A percentile compares a stretch with the other conserved stretches of the same genome.
phyloP scores from a whole-genome alignment of 2,329 filamentous ascomycete genomes.

The Cladorrhinum sp. region DNA sequence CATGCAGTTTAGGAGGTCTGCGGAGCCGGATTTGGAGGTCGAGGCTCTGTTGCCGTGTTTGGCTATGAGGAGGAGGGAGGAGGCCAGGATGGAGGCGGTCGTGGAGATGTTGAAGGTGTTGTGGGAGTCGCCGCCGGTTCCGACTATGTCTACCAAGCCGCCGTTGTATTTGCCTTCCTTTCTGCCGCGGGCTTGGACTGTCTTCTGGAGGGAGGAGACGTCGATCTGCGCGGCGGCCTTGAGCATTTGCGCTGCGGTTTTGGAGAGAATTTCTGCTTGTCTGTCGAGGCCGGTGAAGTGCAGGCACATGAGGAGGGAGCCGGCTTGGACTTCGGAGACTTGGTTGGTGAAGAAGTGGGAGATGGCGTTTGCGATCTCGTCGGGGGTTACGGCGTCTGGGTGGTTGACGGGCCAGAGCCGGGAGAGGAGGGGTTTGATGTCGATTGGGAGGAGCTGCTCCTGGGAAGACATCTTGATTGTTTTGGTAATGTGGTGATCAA shows the following conservation, averaged over 20 bases:
- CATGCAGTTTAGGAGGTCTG: slow-evolving; percentile 81
- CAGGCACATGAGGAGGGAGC: slow-evolving; percentile 81
- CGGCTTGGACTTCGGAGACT: slow-evolving; percentile 83
- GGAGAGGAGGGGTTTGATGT: slow-evolving; percentile 70
- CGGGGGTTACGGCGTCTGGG: slow-evolving; percentile 56
- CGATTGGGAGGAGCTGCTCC: slow-evolving; percentile 34
- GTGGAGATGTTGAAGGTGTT: slow-evolving; percentile 99
- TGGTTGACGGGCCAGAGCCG: slow-evolving; percentile 62
- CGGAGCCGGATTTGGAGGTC: slow-evolving; percentile 92
- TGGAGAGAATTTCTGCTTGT: slow-evolving; percentile 78
- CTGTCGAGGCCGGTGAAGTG: slow-evolving; percentile 88
- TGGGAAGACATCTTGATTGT: slow-evolving; percentile 14
- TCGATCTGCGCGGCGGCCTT: slow-evolving; percentile 73
- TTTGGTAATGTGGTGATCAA: neutral
- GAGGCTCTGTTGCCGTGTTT: slow-evolving; percentile 97
- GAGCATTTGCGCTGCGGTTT: slow-evolving; percentile 81
- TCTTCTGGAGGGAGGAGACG: slow-evolving; percentile 54
- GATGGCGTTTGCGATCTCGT: slow-evolving; percentile 86
- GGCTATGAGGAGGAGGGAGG: slow-evolving; percentile 76
- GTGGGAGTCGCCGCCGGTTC: slow-evolving; percentile 92
- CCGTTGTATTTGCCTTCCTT: slow-evolving; percentile 74
- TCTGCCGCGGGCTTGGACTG: slow-evolving; percentile 58
- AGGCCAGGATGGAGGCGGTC: slow-evolving; percentile 86
- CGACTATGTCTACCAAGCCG: slow-evolving; percentile 92
- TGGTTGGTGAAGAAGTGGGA: slow-evolving; percentile 88